Percentiles rank a stretch among this genome's conserved stretches.
Conservation (phyloP, 257 asterid genomes). For the Primulina huaijiensis region DNA sequence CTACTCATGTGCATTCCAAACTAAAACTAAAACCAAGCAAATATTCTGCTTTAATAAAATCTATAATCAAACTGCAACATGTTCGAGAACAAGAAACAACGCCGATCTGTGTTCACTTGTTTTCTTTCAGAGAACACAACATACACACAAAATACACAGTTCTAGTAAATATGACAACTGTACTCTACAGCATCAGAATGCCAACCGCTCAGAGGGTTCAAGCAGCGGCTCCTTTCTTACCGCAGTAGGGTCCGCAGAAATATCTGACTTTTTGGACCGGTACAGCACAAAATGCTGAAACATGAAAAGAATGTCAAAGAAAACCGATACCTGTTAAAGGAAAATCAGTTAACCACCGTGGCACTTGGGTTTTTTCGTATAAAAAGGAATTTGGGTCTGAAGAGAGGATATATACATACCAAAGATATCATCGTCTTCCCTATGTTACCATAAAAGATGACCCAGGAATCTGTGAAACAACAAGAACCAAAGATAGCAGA, state of each 20-base stretch:
- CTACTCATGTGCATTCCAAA: too few relatives aligned
- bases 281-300: constrained; percentile 79
- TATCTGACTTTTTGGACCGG: constrained; percentile 31
- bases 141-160: not conserved
- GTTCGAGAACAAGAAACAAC: not conserved
- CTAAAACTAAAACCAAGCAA: not conserved
- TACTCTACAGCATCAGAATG: constrained; percentile 36
- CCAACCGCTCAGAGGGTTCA: constrained; percentile 34
- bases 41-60: not conserved
- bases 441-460: constrained; percentile 83
- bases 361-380: not conserved
- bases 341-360: not conserved
- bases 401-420: constrained; percentile 39
- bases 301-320: constrained; percentile 79
- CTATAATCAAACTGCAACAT: not conserved
- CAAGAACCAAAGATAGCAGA: not conserved
- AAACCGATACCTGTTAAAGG: constrained; percentile 60
- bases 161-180: not conserved
- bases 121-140: not conserved
- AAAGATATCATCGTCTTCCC: constrained; percentile 89
- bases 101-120: not conserved
- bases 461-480: constrained; percentile 62
- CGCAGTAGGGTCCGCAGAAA: constrained; percentile 32
- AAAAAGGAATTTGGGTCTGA: not conserved
- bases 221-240: constrained; percentile 61